phyloP scores from a whole-genome alignment of 2,329 filamentous ascomycete genomes.

The Paracamarosporium sp. region DNA sequence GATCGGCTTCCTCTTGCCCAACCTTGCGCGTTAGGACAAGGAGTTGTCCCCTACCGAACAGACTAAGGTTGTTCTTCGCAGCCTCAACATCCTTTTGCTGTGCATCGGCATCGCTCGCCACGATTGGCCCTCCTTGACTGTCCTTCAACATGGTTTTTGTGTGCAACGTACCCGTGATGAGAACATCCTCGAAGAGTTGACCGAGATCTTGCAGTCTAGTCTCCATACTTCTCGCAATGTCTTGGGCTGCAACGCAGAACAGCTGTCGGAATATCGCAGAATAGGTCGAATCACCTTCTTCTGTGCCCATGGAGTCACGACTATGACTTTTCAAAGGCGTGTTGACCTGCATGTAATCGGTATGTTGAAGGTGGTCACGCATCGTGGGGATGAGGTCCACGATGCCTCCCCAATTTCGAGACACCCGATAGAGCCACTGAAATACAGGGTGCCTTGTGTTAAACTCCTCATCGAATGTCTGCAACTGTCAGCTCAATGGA shows the following conservation, averaged over 20 bases:
- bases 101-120: conserved; percentile 28
- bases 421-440: conserved; percentile 85
- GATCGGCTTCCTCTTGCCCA: conserved; percentile 64
- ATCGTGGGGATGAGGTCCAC: conserved; percentile 74
- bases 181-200: conserved; percentile 76
- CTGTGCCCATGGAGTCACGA: conserved; percentile 46
- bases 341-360: conserved; percentile 30
- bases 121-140: conserved; percentile 27
- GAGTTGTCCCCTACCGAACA: conserved; percentile 75
- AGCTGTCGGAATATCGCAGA: conserved; percentile 80
- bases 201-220: conserved; percentile 70
- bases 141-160: conserved; percentile 63
- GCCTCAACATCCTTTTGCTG: conserved; percentile 48
- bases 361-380: conserved; percentile 71
- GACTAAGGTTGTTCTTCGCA: conserved; percentile 37
- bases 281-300: conserved; percentile 70
- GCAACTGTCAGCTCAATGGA: conserved; percentile 19
- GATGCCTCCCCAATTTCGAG: conserved; percentile 76
- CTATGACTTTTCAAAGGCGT: conserved; percentile 24
- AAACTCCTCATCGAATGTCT: conserved; percentile 75
- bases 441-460: conserved; percentile 79
- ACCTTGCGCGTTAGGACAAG: conserved; percentile 78
- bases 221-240: conserved; percentile 73
- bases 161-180: conserved; percentile 69
- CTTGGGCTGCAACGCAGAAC: conserved; percentile 79